Evolutionary conservation across 352 stramenopile species (phyloP), one percentile per base, ranked within the genome.

Genomic region (Phytophthora citrophthora): DNA sequence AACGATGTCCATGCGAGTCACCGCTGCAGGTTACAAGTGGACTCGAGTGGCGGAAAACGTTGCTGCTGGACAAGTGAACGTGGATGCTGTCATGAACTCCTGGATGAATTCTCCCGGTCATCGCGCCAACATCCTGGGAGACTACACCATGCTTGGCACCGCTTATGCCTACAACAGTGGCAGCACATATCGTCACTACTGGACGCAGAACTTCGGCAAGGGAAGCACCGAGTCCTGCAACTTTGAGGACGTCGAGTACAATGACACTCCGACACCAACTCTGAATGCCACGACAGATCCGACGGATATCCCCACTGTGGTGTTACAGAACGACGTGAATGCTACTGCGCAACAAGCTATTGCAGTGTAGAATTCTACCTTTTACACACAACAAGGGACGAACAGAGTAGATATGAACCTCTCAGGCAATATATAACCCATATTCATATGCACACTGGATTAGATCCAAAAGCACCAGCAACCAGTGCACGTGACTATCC

Each of bases 61-160:
- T 2, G 77, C 77, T 4, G 75, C 75, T 2, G 77, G 77, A 5
- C 75, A 84, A 48, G 16, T 20, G 3, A 68, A 71, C 40, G 62
- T 83, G 16, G 27, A 46, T 4, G 44, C 50, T 23, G 77, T 84
- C 32, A 79, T 87, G 72, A 54, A 57, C 16, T 61, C 74, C 20
- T 87, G 78, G 78, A 84, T 87, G 74, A 72, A 76, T 26, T 87
- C 77, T 23, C 7, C 44, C 8, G 77, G 77, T 15, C 77, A 87
- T 61, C 62, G 65, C 12, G 43, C 51, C 16, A 87, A 84, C 59
- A 72, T 87, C 43, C 55, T 87, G 18, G 63, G 68, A 12, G 40
- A 57, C 36, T 78, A 76, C 54, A 78, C 61, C 24, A 61, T 70
- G 31, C 62, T 78, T 34, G 66, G 70, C 26, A 64, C 48, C 0